Base-by-base conservation (phyloP, 495 filamentous ascomycete genomes). In the Annulohypoxylon moriforme region DNA sequence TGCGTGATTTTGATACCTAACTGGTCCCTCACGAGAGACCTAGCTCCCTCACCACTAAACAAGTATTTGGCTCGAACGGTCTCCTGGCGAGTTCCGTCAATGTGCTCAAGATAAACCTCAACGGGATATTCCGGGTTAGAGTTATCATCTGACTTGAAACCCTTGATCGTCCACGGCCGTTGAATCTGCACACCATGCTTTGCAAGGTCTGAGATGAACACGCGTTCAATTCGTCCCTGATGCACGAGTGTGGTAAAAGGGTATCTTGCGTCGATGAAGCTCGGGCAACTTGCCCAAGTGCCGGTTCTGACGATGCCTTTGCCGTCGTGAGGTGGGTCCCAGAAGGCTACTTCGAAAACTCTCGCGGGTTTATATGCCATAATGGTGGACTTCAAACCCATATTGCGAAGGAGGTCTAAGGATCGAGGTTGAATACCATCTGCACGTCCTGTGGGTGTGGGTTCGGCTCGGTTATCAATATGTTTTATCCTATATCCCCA, bases 391-490 rank as follows among this genome's bases (percentile, higher is more conserved):
- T 88, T 89, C 64, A 93, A 72, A 3, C 90, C 85, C 84, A 94
- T 89, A 71, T 93, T 92, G 62, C 86, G 85, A 66, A 94, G 83
- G 8, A 92, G 88, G 74, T 94, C 92, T 57, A 94, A 86, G 0
- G 92, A 92, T 60, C 92, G 91, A 62, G 92, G 91, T 76, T 94
- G 92, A 60, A 94, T 88, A 36, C 92, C 92, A 80, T 94, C 92
- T 29, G 91, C 92, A 31, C 90, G 89, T 10, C 91, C 92, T 1
- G 91, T 93, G 13, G 87, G 83, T 0, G 91, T 93, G 47, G 86
- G 88, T 72, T 89, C 87, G 4, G 87, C 80, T 25, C 90, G 85
- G 75, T 93, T 91, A 77, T 94, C 92, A 67, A 93, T 88, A 69
- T 92, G 85, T 67, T 88, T 86, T 34, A 90, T 87, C 60, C 84